Conservation (phyloP, 768 basidiomycete genomes). For the Boletus pseudo-olivaceus region DNA sequence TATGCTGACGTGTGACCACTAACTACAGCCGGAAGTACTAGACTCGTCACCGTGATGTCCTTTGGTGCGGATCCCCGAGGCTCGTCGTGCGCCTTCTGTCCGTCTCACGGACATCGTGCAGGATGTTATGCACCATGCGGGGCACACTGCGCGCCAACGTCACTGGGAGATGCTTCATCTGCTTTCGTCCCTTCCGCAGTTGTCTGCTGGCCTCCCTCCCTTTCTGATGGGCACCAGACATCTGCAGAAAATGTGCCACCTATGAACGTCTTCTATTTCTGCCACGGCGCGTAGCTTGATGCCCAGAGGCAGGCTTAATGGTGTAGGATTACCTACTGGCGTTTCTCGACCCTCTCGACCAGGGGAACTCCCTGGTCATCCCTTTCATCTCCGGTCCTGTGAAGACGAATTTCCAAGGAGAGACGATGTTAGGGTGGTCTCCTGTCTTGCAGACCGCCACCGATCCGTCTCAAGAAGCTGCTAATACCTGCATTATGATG, state of each 20-base stretch:
- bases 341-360: conserved; percentile 3
- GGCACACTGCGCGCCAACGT: background rate
- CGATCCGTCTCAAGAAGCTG: conserved; percentile 11
- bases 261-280: conserved; percentile 21
- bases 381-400: conserved; percentile 25
- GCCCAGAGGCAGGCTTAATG: conserved; percentile 10
- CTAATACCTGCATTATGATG: conserved; percentile 14
- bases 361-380: conserved; percentile 2
- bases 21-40: conserved; percentile 3
- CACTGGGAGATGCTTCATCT: conserved; percentile 2
- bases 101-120: conserved; percentile 8
- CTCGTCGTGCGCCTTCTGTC: conserved; percentile 3
- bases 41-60: conserved; percentile 13
- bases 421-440: conserved; percentile 10
- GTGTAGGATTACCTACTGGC: conserved; percentile 8
- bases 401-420: conserved; percentile 14
- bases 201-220: conserved; percentile 7
- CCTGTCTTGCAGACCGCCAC: conserved; percentile 18
- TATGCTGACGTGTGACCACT: conserved; percentile 18
- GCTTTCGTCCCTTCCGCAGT: conserved; percentile 8
- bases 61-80: conserved; percentile 8
- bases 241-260: conserved; percentile 5
- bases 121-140: conserved; percentile 7
- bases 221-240: conserved; percentile 12
- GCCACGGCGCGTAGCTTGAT: conserved; percentile 22